Conservation (phyloP, 2,329 filamentous ascomycete species). For the Xylariaceae sp. region DNA sequence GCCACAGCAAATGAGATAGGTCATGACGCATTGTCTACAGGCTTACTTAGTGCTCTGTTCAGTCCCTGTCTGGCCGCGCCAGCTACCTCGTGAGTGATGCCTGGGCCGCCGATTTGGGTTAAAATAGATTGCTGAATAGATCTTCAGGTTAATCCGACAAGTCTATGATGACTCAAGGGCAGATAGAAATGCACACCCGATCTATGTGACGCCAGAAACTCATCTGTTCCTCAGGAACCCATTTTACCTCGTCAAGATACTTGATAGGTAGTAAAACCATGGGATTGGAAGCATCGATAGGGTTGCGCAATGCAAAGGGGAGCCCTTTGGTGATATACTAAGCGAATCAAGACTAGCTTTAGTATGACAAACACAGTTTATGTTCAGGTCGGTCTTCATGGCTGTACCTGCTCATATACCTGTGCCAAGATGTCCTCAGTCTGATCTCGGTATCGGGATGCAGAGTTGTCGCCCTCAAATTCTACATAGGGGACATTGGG, state of each 20-base stretch:
- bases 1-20: neutral
- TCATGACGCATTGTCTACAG: neutral
- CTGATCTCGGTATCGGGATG: neutral
- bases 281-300: neutral
- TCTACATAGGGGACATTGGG: neutral
- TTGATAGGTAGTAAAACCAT: slow-evolving; percentile 6
- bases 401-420: neutral
- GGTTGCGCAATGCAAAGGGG: slow-evolving; percentile 6
- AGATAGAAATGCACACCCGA: neutral
- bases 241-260: slow-evolving; percentile 13
- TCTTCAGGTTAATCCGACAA: too few relatives aligned
- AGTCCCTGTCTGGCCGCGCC: slow-evolving; percentile 5
- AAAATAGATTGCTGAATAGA: slow-evolving; percentile 6
- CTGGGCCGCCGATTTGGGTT: slow-evolving; percentile 7
- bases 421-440: neutral
- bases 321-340: slow-evolving; percentile 8
- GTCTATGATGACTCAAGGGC: neutral
- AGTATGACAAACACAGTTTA: too few relatives aligned
- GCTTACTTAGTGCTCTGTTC: slow-evolving; percentile 3
- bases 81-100: slow-evolving; percentile 5
- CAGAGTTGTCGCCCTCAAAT: slow-evolving; percentile 2
- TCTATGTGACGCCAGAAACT: slow-evolving; percentile 8
- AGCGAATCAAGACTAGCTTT: neutral
- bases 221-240: slow-evolving; percentile 6
- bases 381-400: too few relatives aligned